These are phyloP conservation scores for Solanum phureja DNA, from an alignment of 257 asterid species.

Conservation along the genomic window DNA sequence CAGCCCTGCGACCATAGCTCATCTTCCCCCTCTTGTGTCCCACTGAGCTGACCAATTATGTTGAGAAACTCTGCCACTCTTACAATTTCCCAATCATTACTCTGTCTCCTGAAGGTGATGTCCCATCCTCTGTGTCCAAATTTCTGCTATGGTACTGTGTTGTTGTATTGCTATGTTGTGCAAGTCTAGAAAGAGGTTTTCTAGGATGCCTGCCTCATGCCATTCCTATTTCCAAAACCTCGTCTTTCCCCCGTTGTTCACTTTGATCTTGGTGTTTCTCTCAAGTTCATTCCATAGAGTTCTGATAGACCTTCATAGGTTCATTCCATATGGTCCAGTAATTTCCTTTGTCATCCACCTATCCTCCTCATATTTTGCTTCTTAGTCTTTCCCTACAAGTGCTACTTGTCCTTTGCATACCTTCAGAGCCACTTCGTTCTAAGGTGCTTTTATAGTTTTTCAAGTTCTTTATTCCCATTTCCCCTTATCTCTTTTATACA, in stretches of 20 bases:
- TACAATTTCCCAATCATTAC: not conserved
- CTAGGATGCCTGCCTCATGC: not conserved
- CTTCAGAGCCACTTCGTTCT: not conserved
- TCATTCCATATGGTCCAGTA: not conserved
- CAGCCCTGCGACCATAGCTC: not conserved
- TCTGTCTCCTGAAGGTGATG: not conserved
- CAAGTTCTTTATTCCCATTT: not conserved
- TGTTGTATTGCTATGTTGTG: not conserved
- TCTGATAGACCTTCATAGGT: not conserved
- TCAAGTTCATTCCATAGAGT: not conserved
- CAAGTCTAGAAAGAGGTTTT: not conserved
- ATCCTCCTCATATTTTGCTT: not conserved
- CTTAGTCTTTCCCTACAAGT: not conserved
- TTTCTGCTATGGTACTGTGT: not conserved
- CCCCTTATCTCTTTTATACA: not conserved
- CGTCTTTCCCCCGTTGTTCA: not conserved
- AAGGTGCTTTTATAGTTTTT: not conserved
- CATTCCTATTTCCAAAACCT: not conserved
- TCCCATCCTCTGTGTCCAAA: not conserved
- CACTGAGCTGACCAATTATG: not conserved
- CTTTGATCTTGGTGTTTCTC: not conserved
- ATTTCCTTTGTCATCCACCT: not conserved
- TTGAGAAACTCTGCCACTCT: not conserved
- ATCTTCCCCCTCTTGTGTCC: not conserved
- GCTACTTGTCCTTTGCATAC: not conserved